A percentile compares a stretch with the other conserved stretches of the same genome.
These are phyloP conservation scores for Pluteus cervinus DNA, from an alignment of 768 basidiomycete species.

Conservation along the genomic window DNA sequence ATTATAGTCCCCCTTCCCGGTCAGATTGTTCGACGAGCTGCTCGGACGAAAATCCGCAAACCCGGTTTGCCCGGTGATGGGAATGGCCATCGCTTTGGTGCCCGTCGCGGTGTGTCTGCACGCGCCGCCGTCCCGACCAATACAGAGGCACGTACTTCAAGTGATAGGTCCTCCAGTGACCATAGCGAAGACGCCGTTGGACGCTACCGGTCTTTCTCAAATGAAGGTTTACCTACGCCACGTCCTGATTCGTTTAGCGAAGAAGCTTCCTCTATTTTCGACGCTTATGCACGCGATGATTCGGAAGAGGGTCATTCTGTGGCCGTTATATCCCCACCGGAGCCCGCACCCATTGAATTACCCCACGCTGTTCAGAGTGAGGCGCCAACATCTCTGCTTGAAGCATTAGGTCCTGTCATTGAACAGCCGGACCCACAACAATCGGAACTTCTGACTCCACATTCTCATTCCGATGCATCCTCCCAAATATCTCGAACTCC, in stretches of 20 bases:
- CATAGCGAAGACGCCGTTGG: slow-evolving; percentile 53
- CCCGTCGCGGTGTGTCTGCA: slow-evolving; percentile 33
- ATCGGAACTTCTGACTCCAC: slow-evolving; percentile 44
- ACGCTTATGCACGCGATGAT: slow-evolving; percentile 63
- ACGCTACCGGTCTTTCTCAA: slow-evolving; percentile 23
- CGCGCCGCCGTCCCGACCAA: slow-evolving; percentile 19
- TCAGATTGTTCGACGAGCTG: slow-evolving; percentile 84
- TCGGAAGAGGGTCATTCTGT: slow-evolving; percentile 39
- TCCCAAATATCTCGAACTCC: slow-evolving; percentile 21
- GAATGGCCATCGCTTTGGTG: slow-evolving; percentile 76
- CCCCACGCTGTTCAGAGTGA: slow-evolving; percentile 11
- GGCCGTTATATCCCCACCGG: slow-evolving; percentile 15
- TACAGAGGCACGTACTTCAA: slow-evolving; percentile 53
- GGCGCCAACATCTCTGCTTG: slow-evolving; percentile 24
- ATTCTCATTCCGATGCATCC: slow-evolving; percentile 45
- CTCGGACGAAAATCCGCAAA: slow-evolving; percentile 95
- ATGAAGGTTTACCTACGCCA: slow-evolving; percentile 38
- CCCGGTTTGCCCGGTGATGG: slow-evolving; percentile 68
- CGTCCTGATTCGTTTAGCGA: slow-evolving; percentile 77
- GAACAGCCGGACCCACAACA: slow-evolving; percentile 68
- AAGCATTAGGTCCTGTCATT: slow-evolving; percentile 37
- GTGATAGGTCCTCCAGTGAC: slow-evolving; percentile 68
- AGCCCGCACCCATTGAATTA: slow-evolving; percentile 1
- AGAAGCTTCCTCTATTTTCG: slow-evolving; percentile 78
- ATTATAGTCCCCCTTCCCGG: slow-evolving; percentile 87